A percentile compares a stretch with the other conserved stretches of the same genome.
Evolutionary conservation across 768 basidiomycete species (phyloP).

Genomic region (Gloeostereum incarnatum): DNA sequence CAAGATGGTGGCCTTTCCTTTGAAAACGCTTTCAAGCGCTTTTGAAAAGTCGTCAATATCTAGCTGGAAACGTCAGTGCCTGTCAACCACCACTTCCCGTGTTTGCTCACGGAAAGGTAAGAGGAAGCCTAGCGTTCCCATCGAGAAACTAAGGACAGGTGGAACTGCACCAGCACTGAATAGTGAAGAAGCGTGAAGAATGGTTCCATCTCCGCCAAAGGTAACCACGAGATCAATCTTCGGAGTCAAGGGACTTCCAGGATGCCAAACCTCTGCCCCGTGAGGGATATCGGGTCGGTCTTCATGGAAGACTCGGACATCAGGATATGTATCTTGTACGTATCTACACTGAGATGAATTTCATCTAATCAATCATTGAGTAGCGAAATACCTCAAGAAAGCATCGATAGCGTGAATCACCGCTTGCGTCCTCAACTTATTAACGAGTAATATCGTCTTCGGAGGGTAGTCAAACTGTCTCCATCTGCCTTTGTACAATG

Average conservation of each 20-base stretch:
- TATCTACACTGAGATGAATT: slow-evolving; percentile 29
- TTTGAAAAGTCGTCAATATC: slow-evolving; percentile 84
- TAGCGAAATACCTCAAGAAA: slow-evolving; percentile 45
- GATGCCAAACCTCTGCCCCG: slow-evolving; percentile 57
- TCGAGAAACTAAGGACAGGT: slow-evolving; percentile 83
- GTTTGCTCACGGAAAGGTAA: slow-evolving; percentile 85
- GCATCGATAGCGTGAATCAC: slow-evolving; percentile 71
- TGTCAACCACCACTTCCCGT: no score
- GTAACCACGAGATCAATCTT: slow-evolving; percentile 85
- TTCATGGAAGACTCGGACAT: slow-evolving; percentile 57
- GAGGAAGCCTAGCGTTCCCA: slow-evolving; percentile 91
- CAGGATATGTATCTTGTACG: slow-evolving; percentile 46
- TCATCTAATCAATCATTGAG: background rate
- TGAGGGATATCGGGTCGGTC: slow-evolving; percentile 57
- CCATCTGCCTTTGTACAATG: slow-evolving; percentile 32
- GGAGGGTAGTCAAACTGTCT: slow-evolving; percentile 28
- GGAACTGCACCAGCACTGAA: slow-evolving; percentile 90
- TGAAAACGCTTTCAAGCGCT: slow-evolving; percentile 72
- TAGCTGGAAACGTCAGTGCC: no score
- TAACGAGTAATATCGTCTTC: slow-evolving; percentile 65
- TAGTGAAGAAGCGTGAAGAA: slow-evolving; percentile 85
- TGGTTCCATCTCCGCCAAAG: slow-evolving; percentile 91
- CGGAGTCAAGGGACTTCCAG: slow-evolving; percentile 35
- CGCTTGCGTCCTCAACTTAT: slow-evolving; percentile 71
- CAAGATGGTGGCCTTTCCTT: slow-evolving; percentile 72